Evolutionary conservation across 208 protist species (phyloP), one percentile per base, ranked within the genome.

Genomic region (Leishmania martiniquensis): DNA sequence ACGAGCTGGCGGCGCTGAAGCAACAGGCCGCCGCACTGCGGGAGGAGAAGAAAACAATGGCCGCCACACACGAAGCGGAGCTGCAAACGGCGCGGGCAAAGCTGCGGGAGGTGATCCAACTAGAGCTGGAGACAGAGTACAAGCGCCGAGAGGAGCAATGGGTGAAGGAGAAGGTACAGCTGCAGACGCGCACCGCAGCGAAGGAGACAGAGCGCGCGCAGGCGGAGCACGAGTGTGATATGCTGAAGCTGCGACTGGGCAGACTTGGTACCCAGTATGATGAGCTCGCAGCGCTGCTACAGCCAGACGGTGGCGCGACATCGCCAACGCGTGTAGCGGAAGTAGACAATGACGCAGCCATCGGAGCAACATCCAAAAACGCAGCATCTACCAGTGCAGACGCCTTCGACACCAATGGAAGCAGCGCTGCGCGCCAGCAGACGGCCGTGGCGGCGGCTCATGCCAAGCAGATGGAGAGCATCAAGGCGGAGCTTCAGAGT

Each of bases 1-100:
- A 96, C 60, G 89, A 92, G 76, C 65, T 92, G 69, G 74, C 68
- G 44, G 37, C 67, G 44, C 68, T 94, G 59, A 75, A 86, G 49
- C 5, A 52, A 57, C 78, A 86, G 47, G 51, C 81, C 29, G 67
- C 63, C 1, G 9, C 71, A 45, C 78, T 97, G 22, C 81, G 83
- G 6, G 85, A 89, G 72, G 85, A 93, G 65, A 87, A 90, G 55
- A 79, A 82, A 29, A 22, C 37, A 10, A 83, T 88, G 71, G 85
- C 85, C 6, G 83, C 80, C 37, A 68, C 75, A 20, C 91, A 95
- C 73, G 84, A 85, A 44, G 72, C 55, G 49, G 88, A 90, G 62
- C 49, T 95, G 42, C 65, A 81, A 45, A 72, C 49, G 34, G 69
- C 74, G 29, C 67, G 70, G 4, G 32, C 59, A 57, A 73, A 80